Percentiles rank a stretch among this genome's conserved stretches.
phyloP scores from a whole-genome alignment of 108 stramenopile species.

The Pseudonitzschia multiseries region DNA sequence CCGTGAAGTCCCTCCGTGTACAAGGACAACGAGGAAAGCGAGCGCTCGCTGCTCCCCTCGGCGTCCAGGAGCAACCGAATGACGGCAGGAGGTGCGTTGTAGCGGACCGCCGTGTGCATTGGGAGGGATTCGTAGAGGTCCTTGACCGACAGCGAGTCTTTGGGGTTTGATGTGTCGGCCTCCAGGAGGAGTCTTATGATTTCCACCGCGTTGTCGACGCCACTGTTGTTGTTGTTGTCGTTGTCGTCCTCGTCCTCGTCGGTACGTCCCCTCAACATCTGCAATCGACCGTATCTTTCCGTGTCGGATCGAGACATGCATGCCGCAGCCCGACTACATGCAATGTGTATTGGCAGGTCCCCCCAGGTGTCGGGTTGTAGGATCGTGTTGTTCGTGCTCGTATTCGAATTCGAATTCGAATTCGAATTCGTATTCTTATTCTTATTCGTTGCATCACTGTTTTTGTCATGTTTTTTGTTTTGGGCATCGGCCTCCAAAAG shows the following conservation, averaged over 20 bases:
- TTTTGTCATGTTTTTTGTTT: constrained; percentile 6
- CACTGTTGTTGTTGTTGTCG: too few relatives aligned
- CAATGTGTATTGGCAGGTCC: constrained; percentile 35
- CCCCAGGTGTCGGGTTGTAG: constrained; percentile 59
- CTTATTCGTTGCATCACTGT: too few relatives aligned
- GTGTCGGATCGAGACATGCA: neutral
- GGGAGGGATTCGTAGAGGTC: constrained; percentile 57
- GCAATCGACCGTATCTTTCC: neutral
- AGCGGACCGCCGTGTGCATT: constrained; percentile 59
- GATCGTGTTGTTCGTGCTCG: too few relatives aligned
- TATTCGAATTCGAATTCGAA: too few relatives aligned
- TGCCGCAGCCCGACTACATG: constrained; percentile 25
- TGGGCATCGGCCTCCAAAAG: constrained; percentile 50
- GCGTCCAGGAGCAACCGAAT: constrained; percentile 49
- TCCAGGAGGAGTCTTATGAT: constrained; percentile 59
- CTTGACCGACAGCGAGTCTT: constrained; percentile 41
- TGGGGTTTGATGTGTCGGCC: constrained; percentile 34
- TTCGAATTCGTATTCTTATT: too few relatives aligned
- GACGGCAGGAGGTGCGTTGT: constrained; percentile 53
- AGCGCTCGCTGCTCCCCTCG: neutral
- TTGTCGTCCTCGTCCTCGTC: too few relatives aligned
- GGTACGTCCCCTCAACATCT: neutral
- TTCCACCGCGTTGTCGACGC: neutral
- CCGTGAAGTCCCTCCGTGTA: constrained; percentile 44
- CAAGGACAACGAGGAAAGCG: constrained; percentile 13